These are phyloP conservation scores for Fraxinus nigra DNA, from an alignment of 305 asterid genomes.

Conservation along the genomic window DNA sequence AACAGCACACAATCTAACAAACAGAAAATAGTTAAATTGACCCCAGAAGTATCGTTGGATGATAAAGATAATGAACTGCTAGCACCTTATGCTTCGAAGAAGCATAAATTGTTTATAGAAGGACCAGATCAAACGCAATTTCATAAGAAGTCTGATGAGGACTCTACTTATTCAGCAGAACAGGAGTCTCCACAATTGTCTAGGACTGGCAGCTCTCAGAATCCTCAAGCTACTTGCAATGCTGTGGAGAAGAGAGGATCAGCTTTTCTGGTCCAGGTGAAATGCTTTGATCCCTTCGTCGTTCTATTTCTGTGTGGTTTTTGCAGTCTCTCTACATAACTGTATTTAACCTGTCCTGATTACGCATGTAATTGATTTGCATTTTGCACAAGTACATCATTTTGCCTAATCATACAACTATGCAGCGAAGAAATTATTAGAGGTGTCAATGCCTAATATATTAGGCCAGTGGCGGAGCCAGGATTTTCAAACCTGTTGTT, in stretches of 20 bases:
- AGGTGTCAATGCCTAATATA: not conserved
- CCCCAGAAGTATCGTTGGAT: constrained; percentile 23
- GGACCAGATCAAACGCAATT: constrained; percentile 47
- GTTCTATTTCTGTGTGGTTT: not conserved
- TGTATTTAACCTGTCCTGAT: not conserved
- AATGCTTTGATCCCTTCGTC: not conserved
- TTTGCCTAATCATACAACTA: not conserved
- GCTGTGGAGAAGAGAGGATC: constrained; percentile 68
- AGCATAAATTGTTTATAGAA: constrained; percentile 47
- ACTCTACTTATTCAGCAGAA: constrained; percentile 27
- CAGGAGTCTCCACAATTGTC: constrained; percentile 28
- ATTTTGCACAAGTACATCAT: not conserved
- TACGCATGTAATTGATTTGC: not conserved
- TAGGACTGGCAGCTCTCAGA: constrained; percentile 31
- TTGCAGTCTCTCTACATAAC: not conserved
- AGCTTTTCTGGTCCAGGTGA: constrained; percentile 78
- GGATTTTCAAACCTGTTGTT: not conserved
- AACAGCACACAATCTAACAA: constrained; percentile 23
- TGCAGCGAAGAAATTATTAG: not conserved
- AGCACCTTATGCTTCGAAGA: constrained; percentile 50
- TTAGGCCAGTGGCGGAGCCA: not conserved
- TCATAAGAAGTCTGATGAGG: constrained; percentile 25
- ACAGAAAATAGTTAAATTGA: constrained; percentile 13
- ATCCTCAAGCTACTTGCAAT: constrained; percentile 34
- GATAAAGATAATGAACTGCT: constrained; percentile 37